phyloP scores from a whole-genome alignment of 495 filamentous ascomycete genomes.

The Cenococcum geophilum region DNA sequence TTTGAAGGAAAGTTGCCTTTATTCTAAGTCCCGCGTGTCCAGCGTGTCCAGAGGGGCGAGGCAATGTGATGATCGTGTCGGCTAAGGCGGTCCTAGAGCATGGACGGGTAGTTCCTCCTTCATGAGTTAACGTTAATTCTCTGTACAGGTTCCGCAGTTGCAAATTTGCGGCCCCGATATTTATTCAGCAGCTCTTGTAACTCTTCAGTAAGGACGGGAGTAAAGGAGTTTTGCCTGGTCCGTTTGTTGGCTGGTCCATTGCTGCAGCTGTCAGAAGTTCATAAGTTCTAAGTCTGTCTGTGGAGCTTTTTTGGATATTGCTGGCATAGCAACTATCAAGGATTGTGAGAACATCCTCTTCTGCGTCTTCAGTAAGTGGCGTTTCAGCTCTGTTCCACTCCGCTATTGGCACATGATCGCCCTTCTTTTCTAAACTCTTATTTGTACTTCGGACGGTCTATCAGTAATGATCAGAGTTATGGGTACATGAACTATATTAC shows the following conservation, averaged over 20 bases:
- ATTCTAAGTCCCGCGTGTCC: neutral
- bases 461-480: neutral
- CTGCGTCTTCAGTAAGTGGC: constrained; percentile 9
- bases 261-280: constrained; percentile 16
- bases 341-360: constrained; percentile 28
- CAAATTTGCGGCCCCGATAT: constrained; percentile 11
- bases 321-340: constrained; percentile 32
- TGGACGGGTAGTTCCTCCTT: neutral
- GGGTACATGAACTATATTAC: neutral
- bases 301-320: constrained; percentile 15
- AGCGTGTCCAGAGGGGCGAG: neutral
- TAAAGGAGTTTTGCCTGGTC: constrained; percentile 22
- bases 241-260: neutral
- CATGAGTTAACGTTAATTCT: constrained; percentile 11
- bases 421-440: neutral
- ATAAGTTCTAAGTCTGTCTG: constrained; percentile 11
- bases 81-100: constrained; percentile 1
- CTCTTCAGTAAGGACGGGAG: constrained; percentile 14
- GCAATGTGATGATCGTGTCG: neutral
- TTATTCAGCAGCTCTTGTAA: constrained; percentile 19
- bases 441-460: neutral
- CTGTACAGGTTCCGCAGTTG: constrained; percentile 23
- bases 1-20: neutral
- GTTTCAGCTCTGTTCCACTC: constrained; percentile 29
- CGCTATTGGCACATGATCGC: constrained; percentile 10